These are phyloP conservation scores for Cruciata laevipes DNA, from an alignment of 257 asterid species.

Conservation along the genomic window DNA sequence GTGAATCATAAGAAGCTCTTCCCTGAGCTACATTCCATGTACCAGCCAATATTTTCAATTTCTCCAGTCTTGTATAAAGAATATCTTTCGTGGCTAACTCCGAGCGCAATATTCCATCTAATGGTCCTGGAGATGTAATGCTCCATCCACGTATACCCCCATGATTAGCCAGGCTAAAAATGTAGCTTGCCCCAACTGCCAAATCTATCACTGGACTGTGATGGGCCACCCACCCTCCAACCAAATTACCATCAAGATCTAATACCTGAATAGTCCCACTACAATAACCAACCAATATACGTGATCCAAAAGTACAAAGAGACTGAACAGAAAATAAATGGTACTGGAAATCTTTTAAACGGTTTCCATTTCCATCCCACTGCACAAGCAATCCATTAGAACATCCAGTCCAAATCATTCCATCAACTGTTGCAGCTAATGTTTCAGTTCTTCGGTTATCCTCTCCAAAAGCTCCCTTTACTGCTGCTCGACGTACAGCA, in stretches of 20 bases:
- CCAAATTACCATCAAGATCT: constrained; percentile 72
- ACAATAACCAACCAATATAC: constrained; percentile 82
- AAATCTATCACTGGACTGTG: constrained; percentile 66
- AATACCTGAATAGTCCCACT: constrained; percentile 81
- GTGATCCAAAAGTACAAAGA: constrained; percentile 62
- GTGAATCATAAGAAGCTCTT: constrained; percentile 82
- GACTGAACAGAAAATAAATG: constrained; percentile 67
- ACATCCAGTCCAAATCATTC: constrained; percentile 90
- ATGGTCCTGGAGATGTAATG: constrained; percentile 75
- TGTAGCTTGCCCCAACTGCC: constrained; percentile 59
- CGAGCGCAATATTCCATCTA: constrained; percentile 52
- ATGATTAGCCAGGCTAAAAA: constrained; percentile 79
- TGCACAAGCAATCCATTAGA: constrained; percentile 80
- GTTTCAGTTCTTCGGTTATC: constrained; percentile 87
- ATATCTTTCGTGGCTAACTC: constrained; percentile 78
- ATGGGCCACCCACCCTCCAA: constrained; percentile 91
- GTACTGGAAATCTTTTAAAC: constrained; percentile 61
- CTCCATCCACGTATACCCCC: constrained; percentile 99
- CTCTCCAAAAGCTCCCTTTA: constrained; percentile 72
- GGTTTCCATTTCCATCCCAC: constrained; percentile 90
- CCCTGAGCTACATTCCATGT: constrained; percentile 99
- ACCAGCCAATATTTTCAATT: constrained; percentile 82
- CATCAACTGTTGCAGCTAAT: constrained; percentile 52
- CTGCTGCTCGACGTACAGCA: constrained; percentile 93
- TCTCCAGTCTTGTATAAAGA: constrained; percentile 68